Percentiles rank a stretch among this genome's conserved stretches.
Evolutionary conservation across 2,329 filamentous ascomycete species (phyloP).

Genomic region (Arthrobotrys conoides): DNA sequence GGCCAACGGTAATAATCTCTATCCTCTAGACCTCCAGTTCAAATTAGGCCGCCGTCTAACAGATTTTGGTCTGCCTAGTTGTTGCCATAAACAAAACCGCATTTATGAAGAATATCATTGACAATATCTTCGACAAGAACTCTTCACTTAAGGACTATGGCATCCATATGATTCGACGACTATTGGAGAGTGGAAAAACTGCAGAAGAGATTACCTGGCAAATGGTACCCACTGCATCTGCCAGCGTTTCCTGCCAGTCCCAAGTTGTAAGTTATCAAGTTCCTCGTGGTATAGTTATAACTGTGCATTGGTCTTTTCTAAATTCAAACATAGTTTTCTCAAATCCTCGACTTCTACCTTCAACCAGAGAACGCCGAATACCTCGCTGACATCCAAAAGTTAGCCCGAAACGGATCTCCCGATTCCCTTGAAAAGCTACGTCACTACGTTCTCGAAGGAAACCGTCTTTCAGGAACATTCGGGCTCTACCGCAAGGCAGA

Average conservation of each 20-base stretch:
- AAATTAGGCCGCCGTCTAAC: constrained; percentile 65
- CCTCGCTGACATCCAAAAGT: constrained; percentile 74
- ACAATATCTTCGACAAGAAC: constrained; percentile 65
- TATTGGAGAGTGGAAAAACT: constrained; percentile 76
- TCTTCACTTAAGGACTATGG: constrained; percentile 76
- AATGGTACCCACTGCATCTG: constrained; percentile 77
- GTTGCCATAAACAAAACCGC: constrained; percentile 69
- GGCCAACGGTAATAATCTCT: constrained; percentile 72
- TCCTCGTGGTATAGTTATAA: background rate
- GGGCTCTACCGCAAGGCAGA: constrained; percentile 74
- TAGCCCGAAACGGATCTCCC: constrained; percentile 72
- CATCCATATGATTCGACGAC: constrained; percentile 75
- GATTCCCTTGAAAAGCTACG: constrained; percentile 76
- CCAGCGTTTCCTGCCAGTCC: constrained; percentile 79
- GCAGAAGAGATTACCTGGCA: constrained; percentile 80
- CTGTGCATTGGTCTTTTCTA: constrained; percentile 65
- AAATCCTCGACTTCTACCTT: constrained; percentile 81
- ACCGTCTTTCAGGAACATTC: constrained; percentile 77
- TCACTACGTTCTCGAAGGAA: constrained; percentile 79
- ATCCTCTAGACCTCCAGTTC: constrained; percentile 69
- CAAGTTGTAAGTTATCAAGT: constrained; percentile 69
- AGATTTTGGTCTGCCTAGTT: constrained; percentile 1
- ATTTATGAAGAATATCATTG: constrained; percentile 71
- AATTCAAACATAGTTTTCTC: constrained; percentile 73
- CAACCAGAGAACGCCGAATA: constrained; percentile 72